Conservation (phyloP, 1,139 yeast genomes). For the Geotrichum candidum region DNA sequence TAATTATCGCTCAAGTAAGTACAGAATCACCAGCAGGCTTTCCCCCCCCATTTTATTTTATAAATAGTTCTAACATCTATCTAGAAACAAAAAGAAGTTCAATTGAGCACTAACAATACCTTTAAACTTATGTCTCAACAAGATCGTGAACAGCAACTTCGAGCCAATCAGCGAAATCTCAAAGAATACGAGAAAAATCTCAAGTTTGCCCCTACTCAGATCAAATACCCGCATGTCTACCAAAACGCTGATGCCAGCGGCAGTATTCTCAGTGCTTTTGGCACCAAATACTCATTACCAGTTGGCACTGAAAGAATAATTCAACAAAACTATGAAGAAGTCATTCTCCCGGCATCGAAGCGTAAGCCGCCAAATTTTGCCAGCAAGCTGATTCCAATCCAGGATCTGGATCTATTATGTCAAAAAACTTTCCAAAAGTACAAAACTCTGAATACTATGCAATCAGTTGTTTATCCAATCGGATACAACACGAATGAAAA, state of each 20-base stretch:
- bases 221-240: conserved; percentile 82
- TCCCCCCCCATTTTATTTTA: not conserved
- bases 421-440: conserved; percentile 81
- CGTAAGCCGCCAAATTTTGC: conserved; percentile 44
- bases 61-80: not conserved
- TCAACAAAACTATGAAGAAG: conserved; percentile 66
- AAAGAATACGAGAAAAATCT: conserved; percentile 48
- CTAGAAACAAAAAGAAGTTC: conserved; percentile 13
- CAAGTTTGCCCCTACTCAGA: conserved; percentile 43
- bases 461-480: conserved; percentile 83
- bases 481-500: conserved; percentile 92
- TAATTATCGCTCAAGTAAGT: conserved; percentile 16
- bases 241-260: conserved; percentile 59
- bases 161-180: conserved; percentile 43
- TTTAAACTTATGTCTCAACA: conserved; percentile 44
- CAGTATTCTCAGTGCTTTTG: conserved; percentile 65
- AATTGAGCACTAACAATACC: conserved; percentile 13
- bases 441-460: conserved; percentile 75
- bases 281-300: conserved; percentile 75
- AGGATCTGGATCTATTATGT: conserved; percentile 69
- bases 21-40: not conserved
- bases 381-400: conserved; percentile 50
- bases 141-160: conserved; percentile 53
- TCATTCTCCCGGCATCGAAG: conserved; percentile 71
- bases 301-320: conserved; percentile 65